Evolutionary conservation across 352 stramenopile genomes (phyloP).

Genomic region (Phytophthora pistaciae): DNA sequence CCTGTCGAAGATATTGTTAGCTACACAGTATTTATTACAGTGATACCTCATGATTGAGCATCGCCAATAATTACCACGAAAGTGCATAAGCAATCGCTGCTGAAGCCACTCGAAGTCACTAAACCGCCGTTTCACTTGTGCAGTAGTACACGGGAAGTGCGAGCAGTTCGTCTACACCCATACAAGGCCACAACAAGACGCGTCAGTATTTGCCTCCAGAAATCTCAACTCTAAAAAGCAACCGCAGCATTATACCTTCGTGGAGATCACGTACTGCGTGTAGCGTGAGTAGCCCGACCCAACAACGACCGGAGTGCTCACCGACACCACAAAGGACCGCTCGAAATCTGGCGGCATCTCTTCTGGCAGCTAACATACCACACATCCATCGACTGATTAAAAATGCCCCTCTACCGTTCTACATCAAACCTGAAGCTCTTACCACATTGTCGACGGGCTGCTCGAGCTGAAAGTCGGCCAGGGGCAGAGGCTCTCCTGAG

Average conservation of each 20-base stretch:
- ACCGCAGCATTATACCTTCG: conserved; percentile 55
- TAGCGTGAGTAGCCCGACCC: conserved; percentile 85
- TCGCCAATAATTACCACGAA: conserved; percentile 55
- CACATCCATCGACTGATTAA: neutral
- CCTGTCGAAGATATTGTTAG: conserved; percentile 35
- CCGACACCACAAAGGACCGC: conserved; percentile 71
- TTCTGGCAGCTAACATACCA: conserved; percentile 58
- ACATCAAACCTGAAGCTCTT: neutral
- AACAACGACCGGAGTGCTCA: conserved; percentile 85
- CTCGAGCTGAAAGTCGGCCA: conserved; percentile 87
- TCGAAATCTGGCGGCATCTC: conserved; percentile 52
- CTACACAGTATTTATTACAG: neutral
- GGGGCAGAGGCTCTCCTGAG: conserved; percentile 67
- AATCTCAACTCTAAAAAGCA: neutral
- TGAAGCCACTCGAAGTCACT: conserved; percentile 94
- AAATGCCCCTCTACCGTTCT: neutral
- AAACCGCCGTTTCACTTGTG: conserved; percentile 89
- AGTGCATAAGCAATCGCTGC: conserved; percentile 76
- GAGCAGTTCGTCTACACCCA: conserved; percentile 64
- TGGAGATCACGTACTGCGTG: conserved; percentile 90
- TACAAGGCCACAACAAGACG: neutral
- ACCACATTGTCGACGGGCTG: conserved; percentile 84
- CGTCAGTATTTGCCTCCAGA: neutral
- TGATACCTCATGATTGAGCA: neutral
- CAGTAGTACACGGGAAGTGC: conserved; percentile 69